These are phyloP conservation scores for Chytridium lagenaria DNA, from an alignment of 371 early-diverging fungal genomes.

Conservation along the genomic window DNA sequence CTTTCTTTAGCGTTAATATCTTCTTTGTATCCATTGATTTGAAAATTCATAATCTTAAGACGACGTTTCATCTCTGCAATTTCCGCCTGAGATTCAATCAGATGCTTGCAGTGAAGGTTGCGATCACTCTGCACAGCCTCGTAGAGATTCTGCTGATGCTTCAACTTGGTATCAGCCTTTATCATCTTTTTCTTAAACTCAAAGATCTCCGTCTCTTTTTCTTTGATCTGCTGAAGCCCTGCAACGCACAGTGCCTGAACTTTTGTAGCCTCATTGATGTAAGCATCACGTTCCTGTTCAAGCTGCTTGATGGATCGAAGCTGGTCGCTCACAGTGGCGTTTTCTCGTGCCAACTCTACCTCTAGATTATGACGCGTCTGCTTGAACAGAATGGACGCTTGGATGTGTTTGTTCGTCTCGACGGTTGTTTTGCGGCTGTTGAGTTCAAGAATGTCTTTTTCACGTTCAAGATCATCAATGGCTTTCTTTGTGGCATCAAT, in stretches of 20 bases:
- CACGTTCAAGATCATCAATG: constrained; percentile 56
- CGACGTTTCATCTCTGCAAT: constrained; percentile 62
- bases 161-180: constrained; percentile 59
- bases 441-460: constrained; percentile 51
- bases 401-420: constrained; percentile 42
- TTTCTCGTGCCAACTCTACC: constrained; percentile 51
- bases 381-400: constrained; percentile 43
- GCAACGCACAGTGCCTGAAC: constrained; percentile 48
- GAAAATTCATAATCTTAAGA: constrained; percentile 64
- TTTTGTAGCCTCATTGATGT: constrained; percentile 45
- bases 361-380: constrained; percentile 58
- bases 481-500: constrained; percentile 50
- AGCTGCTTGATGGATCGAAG: constrained; percentile 33
- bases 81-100: constrained; percentile 59
- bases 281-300: constrained; percentile 47
- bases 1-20: constrained; percentile 56
- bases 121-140: constrained; percentile 64
- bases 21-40: constrained; percentile 62
- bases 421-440: constrained; percentile 46
- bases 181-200: constrained; percentile 58
- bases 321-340: constrained; percentile 41
- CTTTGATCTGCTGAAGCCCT: constrained; percentile 51
- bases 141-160: constrained; percentile 64
- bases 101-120: constrained; percentile 60
- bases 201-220: constrained; percentile 57